These are phyloP conservation scores for Kandelia obovata DNA, from an alignment of 345 rosid genomes.

Conservation along the genomic window DNA sequence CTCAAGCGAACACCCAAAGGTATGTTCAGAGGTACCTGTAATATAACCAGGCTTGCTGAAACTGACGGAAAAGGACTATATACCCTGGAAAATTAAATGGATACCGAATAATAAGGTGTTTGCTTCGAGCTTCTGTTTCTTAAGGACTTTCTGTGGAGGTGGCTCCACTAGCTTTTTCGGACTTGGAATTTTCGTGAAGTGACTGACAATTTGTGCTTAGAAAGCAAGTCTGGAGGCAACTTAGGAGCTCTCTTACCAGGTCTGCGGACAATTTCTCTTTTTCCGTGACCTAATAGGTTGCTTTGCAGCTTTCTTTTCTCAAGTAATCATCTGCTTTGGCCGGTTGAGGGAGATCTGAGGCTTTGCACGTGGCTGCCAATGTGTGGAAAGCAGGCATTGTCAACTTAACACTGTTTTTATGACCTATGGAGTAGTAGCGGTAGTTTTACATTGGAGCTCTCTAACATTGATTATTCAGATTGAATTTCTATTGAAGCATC, in stretches of 20 bases:
- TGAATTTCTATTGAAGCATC: constrained; percentile 2
- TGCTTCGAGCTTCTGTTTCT: constrained; percentile 10
- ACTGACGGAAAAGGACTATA: constrained; percentile 21
- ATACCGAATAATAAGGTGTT: constrained; percentile 24
- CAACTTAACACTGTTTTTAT: neutral
- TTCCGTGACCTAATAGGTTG: neutral
- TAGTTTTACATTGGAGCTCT: neutral
- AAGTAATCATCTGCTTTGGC: neutral
- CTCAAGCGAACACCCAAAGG: constrained; percentile 25
- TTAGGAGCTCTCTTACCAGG: constrained; percentile 14
- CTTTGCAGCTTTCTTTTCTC: neutral
- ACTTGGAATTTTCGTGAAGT: neutral
- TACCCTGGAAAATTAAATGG: constrained; percentile 30
- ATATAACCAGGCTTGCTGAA: constrained; percentile 27
- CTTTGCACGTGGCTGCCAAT: neutral
- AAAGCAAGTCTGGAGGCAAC: constrained; percentile 8
- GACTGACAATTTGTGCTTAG: neutral
- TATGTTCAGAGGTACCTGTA: constrained; percentile 19
- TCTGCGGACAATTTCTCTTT: constrained; percentile 9
- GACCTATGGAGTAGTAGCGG: neutral
- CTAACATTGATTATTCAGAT: constrained; percentile 1
- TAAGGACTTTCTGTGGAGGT: constrained; percentile 3
- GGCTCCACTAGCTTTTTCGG: constrained; percentile 7
- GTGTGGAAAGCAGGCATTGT: neutral
- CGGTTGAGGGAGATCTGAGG: neutral